These are phyloP conservation scores for Turritis glabra DNA, from an alignment of 345 rosid genomes.

Conservation along the genomic window DNA sequence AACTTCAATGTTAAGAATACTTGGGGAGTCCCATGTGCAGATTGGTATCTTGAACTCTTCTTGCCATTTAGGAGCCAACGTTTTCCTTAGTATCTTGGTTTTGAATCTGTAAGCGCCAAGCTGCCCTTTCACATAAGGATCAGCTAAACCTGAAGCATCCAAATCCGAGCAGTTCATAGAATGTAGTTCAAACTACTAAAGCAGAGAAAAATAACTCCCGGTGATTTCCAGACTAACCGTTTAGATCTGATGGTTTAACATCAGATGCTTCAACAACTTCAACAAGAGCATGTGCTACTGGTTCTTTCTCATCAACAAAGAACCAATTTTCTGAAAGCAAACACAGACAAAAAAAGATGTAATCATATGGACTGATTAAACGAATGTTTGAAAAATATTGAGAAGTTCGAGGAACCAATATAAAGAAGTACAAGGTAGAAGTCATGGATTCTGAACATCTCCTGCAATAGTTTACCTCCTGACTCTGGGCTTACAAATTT, in stretches of 20 bases:
- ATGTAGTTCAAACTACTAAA: neutral
- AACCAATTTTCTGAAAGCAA: conserved; percentile 71
- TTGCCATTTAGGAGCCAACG: conserved; percentile 82
- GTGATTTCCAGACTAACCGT: conserved; percentile 55
- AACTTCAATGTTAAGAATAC: conserved; percentile 69
- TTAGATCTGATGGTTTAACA: conserved; percentile 79
- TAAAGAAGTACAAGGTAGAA: neutral
- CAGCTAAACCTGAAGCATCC: conserved; percentile 73
- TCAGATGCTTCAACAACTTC: conserved; percentile 88
- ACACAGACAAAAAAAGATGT: conserved; percentile 12
- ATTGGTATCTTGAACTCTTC: conserved; percentile 89
- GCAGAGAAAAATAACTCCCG: neutral
- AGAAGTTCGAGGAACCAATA: neutral
- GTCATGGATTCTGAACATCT: neutral
- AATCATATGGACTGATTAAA: conserved; percentile 11
- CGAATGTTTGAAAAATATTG: too few species aligned
- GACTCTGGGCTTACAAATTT: conserved; percentile 63
- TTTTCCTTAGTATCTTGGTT: conserved; percentile 67
- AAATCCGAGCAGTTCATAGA: conserved; percentile 13
- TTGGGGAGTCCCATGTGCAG: conserved; percentile 70
- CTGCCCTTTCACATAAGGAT: conserved; percentile 95
- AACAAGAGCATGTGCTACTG: conserved; percentile 68
- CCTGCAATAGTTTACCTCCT: conserved; percentile 46
- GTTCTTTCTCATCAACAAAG: conserved; percentile 77
- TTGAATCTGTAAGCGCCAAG: conserved; percentile 77